Evolutionary conservation across 257 asterid genomes (phyloP).

Genomic region (Dorcoceras hygrometricum): DNA sequence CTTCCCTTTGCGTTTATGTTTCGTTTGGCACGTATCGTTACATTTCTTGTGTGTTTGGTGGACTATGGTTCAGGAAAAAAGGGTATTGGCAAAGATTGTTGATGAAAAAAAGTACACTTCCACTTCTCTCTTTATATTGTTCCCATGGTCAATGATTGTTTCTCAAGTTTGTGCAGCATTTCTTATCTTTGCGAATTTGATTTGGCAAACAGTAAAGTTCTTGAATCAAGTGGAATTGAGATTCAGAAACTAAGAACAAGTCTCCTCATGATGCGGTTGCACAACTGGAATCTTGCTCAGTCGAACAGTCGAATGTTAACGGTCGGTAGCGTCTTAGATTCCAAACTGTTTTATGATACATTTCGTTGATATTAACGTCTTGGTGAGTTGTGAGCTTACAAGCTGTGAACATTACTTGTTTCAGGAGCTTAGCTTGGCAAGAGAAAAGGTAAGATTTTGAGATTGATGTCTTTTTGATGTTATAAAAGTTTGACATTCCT

Average conservation of each 20-base stretch:
- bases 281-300: slow-evolving; percentile 84
- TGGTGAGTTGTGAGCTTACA: slow-evolving; percentile 15
- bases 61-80: slow-evolving; percentile 57
- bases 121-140: background rate
- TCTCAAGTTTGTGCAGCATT: background rate
- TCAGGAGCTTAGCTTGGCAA: slow-evolving; percentile 70
- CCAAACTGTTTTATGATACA: no score
- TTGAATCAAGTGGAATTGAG: slow-evolving; percentile 71
- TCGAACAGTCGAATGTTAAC: slow-evolving; percentile 70
- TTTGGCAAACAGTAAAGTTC: slow-evolving; percentile 53
- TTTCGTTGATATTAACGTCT: background rate
- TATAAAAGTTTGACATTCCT: no score
- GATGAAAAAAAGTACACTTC: slow-evolving; percentile 67
- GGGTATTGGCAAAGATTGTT: slow-evolving; percentile 62
- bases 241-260: slow-evolving; percentile 56
- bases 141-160: no score
- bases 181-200: background rate
- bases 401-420: slow-evolving; percentile 23
- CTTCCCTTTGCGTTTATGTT: background rate
- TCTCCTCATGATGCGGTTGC: slow-evolving; percentile 76
- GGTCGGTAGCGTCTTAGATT: slow-evolving; percentile 36
- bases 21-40: no score
- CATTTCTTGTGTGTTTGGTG: background rate
- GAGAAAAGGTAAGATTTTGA: slow-evolving; percentile 56
- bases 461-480: no score